phyloP scores from a whole-genome alignment of 805 yeast species.

The Ogataea chonburiensis region DNA sequence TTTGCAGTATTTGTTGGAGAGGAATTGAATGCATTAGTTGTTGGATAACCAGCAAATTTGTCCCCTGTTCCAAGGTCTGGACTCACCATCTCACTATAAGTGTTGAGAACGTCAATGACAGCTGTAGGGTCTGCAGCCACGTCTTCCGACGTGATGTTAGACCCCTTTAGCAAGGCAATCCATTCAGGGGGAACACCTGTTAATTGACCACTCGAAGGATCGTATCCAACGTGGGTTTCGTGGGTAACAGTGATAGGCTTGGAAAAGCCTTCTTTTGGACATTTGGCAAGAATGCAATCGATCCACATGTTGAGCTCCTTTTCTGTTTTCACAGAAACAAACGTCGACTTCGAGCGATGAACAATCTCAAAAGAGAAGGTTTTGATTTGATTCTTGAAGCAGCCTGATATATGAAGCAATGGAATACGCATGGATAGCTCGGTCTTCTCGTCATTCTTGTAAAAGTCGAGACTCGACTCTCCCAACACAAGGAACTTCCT shows the following conservation, averaged over 20 bases:
- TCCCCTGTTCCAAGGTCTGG: conserved; percentile 38
- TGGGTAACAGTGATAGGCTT: conserved; percentile 94
- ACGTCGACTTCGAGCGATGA: conserved; percentile 63
- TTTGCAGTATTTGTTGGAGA: conserved; percentile 6
- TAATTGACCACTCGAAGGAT: conserved; percentile 66
- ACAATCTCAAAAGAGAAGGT: conserved; percentile 81
- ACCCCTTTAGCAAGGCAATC: conserved; percentile 54
- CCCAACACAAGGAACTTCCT: conserved; percentile 77
- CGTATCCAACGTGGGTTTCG: conserved; percentile 85
- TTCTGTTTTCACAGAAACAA: conserved; percentile 73
- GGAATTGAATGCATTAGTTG: conserved; percentile 13
- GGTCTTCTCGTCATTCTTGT: conserved; percentile 58
- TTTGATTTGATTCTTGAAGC: conserved; percentile 66
- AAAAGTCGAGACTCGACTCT: conserved; percentile 72
- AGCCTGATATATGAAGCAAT: conserved; percentile 56
- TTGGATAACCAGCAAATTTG: conserved; percentile 14
- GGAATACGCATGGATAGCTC: conserved; percentile 54
- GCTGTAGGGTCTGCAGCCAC: conserved; percentile 65
- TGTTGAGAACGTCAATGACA: conserved; percentile 58
- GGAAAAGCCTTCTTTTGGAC: conserved; percentile 69
- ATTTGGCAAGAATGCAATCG: conserved; percentile 78
- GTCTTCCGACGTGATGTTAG: conserved; percentile 60
- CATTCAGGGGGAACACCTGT: conserved; percentile 54
- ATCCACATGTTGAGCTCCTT: conserved; percentile 86
- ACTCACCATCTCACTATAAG: conserved; percentile 44